Evolutionary conservation across 441 rosid species (phyloP), one percentile per base, ranked within the genome.

Genomic region (Kokia cookei): DNA sequence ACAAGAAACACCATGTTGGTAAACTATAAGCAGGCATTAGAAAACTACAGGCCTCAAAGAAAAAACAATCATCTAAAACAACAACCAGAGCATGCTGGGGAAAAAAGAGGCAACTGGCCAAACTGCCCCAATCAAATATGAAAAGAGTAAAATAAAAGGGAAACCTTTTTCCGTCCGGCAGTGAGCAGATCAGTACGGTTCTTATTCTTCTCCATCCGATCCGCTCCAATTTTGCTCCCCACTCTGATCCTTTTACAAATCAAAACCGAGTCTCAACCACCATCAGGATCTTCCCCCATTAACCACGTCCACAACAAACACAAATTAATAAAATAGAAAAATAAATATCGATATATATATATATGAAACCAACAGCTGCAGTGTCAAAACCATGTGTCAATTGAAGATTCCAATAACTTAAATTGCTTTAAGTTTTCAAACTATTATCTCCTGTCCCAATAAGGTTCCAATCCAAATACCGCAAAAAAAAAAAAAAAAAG

Each of bases 141-240:
- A 17, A 73, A 17, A 26, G 45, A 68, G 4, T 35, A 0, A 15
- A 43, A 40, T n/a, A 43, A 19, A 76, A 32, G 64, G 32, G 17
- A 40, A 78, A 94, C 99, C 98, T 86, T 94, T 79, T 94, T 93
- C 10, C 98, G 98, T 37, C 99, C 98, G 3, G 98, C 99, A 2
- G 92, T 92, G 35, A 94, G 98, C 78, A 93, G 86, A 86, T 96
- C 98, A 35, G 87, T 79, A 76, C 97, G 94, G 83, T 75, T 90
- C 92, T 88, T 96, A 86, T 88, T 93, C 89, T 93, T 94, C 80
- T 96, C 99, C 99, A 96, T 96, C 85, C 65, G 75, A 82, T 84
- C 90, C 79, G 65, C 89, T 73, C 76, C 47, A 53, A 58, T 67
- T 64, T 70, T 26, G 45, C 53, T 60, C 48, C 85, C 75, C 70